phyloP scores from a whole-genome alignment of 768 basidiomycete genomes.

The Tricholoma saponaceum region DNA sequence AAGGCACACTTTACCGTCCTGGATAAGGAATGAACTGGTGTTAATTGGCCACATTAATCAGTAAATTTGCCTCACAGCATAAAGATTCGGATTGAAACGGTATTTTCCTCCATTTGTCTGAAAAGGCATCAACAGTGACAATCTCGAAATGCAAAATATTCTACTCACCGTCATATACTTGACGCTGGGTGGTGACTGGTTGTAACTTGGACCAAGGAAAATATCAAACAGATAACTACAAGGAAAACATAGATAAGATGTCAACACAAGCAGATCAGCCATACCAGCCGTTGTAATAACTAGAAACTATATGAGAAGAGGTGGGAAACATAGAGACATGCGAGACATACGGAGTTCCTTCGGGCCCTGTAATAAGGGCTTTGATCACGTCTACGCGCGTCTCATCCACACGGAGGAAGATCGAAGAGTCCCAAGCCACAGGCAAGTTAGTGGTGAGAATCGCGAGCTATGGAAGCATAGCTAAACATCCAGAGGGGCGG shows the following conservation, averaged over 20 bases:
- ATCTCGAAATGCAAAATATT: not conserved
- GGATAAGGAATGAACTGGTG: not conserved
- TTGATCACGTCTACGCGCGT: conserved; percentile 89
- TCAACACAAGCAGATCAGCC: conserved; percentile 17
- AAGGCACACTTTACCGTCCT: conserved; percentile 94
- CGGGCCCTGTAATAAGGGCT: conserved; percentile 87
- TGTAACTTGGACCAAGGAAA: conserved; percentile 87
- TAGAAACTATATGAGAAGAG: conserved; percentile 22
- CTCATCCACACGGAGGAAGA: conserved; percentile 92
- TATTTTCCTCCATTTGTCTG: conserved; percentile 86
- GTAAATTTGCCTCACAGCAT: conserved; percentile 54
- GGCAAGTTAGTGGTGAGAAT: conserved; percentile 92
- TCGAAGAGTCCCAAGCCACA: conserved; percentile 92
- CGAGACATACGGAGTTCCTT: conserved; percentile 80
- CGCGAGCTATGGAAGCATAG: conserved; percentile 57
- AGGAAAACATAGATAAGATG: not conserved
- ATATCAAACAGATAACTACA: conserved; percentile 71
- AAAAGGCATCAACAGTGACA: not conserved
- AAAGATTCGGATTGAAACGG: conserved; percentile 93
- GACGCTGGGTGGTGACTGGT: conserved; percentile 74
- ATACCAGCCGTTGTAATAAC: conserved; percentile 90
- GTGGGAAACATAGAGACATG: not conserved
- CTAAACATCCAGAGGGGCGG: not conserved
- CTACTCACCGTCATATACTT: conserved; percentile 57
- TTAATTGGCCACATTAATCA: not conserved